These are phyloP conservation scores for Metschnikowia vanudenii DNA, from an alignment of 805 yeast genomes.

Conservation along the genomic window DNA sequence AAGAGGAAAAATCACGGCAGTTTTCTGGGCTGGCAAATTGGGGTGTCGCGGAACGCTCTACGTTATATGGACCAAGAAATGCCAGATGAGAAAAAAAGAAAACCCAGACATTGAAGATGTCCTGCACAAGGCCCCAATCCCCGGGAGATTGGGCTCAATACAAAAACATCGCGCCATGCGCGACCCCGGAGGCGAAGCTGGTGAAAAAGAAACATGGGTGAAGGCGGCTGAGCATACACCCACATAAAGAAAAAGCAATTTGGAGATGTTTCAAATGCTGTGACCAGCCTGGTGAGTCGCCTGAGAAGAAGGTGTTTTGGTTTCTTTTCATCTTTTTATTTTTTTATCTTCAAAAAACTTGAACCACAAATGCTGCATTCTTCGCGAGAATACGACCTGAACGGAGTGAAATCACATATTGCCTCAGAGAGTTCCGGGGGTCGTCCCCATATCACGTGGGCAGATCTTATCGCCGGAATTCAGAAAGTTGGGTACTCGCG, in stretches of 20 bases:
- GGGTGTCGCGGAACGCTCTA: not conserved
- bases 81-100: not conserved
- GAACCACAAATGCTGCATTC: too few species aligned
- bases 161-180: slow-evolving; percentile 1
- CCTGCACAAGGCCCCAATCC: not conserved
- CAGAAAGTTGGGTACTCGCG: not conserved
- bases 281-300: too few species aligned
- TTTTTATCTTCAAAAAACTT: too few species aligned
- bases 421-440: not conserved
- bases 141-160: slow-evolving; percentile 1
- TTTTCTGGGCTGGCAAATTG: not conserved
- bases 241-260: not conserved
- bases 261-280: not conserved
- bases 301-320: too few species aligned
- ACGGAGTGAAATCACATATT: too few species aligned
- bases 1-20: not conserved
- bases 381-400: too few species aligned
- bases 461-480: not conserved
- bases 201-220: not conserved
- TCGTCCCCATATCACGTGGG: not conserved
- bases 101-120: not conserved
- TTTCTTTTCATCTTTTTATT: too few species aligned
- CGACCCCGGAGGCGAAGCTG: not conserved
- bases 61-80: slow-evolving; percentile 3
- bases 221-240: slow-evolving; percentile 2